Evolutionary conservation across 2,329 filamentous ascomycete genomes (phyloP), one percentile per base, ranked within the genome.

Genomic region (Rutstroemia sp.): DNA sequence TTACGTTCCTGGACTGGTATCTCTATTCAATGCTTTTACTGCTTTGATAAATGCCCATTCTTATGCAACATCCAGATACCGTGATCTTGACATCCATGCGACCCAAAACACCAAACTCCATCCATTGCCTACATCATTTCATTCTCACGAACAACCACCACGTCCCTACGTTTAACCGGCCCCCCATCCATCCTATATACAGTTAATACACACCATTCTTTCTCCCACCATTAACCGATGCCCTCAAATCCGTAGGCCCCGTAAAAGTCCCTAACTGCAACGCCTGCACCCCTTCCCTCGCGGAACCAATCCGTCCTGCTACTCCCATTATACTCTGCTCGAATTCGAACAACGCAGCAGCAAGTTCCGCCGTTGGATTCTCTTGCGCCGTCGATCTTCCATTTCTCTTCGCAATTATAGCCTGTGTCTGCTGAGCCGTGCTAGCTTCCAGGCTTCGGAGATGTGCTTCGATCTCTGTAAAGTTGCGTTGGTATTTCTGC

Each of bases 401-500:
- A 62, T 69, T 73, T 70, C 66, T 58, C 49, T 70, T 73, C 21
- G 67, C 67, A 34, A 73, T 72, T 63, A 81, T 75, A 45, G 80
- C 76, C 64, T 81, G 80, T 58, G 85, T 75, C 68, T 86, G 80
- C 59, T 82, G 78, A 48, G 79, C 76, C 58, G 84, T 73, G 38
- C 75, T 79, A 14, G 76, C 74, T 68, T 86, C 82, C n/a, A 87
- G 77, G 8, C 80, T 79, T 59, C 82, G 76, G 59, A 87, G 73
- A 65, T 86, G 83, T 60, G 78, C 75, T 70, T 87, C 84, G 53
- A 87, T 85, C 66, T 87, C 83, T 54, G 76, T 75, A 55, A 87
- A 70, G 59, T 82, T 83, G 47, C 73, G 72, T 64, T 80, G 78
- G 64, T 85, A 84, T 58, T 73, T 77, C 44, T 75, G 74, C 54